Conservation (phyloP, 2,329 filamentous ascomycete genomes). For the Trichoderma pleuroti region DNA sequence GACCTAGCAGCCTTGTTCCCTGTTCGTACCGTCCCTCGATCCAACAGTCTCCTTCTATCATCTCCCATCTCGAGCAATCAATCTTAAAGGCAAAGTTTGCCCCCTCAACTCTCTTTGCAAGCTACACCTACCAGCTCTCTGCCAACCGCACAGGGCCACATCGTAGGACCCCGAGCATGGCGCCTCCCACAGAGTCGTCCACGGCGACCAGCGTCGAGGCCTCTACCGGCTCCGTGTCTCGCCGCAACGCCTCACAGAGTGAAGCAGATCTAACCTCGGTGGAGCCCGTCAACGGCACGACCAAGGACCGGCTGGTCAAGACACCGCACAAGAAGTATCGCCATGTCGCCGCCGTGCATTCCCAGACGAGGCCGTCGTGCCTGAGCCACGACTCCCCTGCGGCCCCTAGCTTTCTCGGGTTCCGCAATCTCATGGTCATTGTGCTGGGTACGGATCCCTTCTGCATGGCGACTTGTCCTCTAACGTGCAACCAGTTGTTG, state of each 20-base stretch:
- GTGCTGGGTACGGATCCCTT: conserved; percentile 63
- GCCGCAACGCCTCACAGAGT: conserved; percentile 23
- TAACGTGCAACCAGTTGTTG: conserved; percentile 61
- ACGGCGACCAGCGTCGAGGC: conserved; percentile 37
- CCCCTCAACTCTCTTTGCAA: background rate
- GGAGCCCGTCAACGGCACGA: conserved; percentile 26
- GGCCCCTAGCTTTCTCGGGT: conserved; percentile 84
- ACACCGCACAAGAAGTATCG: conserved; percentile 65
- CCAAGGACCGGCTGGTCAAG: conserved; percentile 23
- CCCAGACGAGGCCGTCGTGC: conserved; percentile 67
- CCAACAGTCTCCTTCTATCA: background rate
- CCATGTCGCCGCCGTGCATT: conserved; percentile 86
- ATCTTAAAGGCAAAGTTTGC: background rate
- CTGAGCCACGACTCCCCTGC: conserved; percentile 76
- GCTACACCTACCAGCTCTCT: background rate
- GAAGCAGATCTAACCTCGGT: conserved; percentile 28
- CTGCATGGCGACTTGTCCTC: background rate
- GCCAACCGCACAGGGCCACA: background rate
- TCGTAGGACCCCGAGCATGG: conserved; percentile 2
- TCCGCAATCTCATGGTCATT: conserved; percentile 93
- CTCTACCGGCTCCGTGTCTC: conserved; percentile 28
- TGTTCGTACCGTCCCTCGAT: background rate
- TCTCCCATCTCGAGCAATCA: background rate
- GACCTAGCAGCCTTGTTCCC: background rate
- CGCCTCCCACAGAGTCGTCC: conserved; percentile 39